phyloP scores from a whole-genome alignment of 495 filamentous ascomycete species.

The Lentithecium fluviatile region DNA sequence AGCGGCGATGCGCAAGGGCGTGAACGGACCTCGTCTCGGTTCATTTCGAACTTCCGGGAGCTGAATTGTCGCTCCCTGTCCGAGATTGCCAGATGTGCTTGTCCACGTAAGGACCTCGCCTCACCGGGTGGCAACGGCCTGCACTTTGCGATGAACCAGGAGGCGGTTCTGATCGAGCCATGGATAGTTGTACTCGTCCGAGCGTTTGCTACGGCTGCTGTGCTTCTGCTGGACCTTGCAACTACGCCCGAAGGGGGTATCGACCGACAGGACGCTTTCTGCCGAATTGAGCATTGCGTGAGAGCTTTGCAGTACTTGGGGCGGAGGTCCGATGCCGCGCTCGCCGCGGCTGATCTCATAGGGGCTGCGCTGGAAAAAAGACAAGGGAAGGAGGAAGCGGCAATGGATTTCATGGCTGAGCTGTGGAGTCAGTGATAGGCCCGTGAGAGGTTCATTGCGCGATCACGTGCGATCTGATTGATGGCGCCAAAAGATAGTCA shows the following conservation, averaged over 20 bases:
- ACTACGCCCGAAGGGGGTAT: conserved; percentile 14
- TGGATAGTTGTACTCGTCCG: conserved; percentile 51
- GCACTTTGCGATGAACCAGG: conserved; percentile 44
- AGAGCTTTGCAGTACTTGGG: conserved; percentile 47
- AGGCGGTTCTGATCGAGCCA: conserved; percentile 49
- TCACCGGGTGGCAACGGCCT: conserved; percentile 32
- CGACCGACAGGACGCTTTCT: conserved; percentile 35
- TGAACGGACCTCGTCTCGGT: conserved; percentile 34
- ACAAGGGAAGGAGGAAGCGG: conserved; percentile 4
- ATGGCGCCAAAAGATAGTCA: too few species aligned
- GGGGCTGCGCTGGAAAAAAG: conserved; percentile 19
- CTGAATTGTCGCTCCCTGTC: conserved; percentile 43
- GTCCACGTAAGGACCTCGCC: conserved; percentile 25
- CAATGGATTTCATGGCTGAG: conserved; percentile 14
- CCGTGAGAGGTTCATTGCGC: too few species aligned
- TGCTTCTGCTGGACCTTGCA: conserved; percentile 36
- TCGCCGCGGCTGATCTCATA: conserved; percentile 27
- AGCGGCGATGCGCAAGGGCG: conserved; percentile 36
- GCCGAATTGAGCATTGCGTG: conserved; percentile 38
- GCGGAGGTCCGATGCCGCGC: conserved; percentile 50
- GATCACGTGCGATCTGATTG: too few species aligned
- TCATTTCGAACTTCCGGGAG: conserved; percentile 40
- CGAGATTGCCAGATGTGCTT: conserved; percentile 44
- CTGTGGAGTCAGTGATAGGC: too few species aligned
- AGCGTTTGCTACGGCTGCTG: conserved; percentile 46